phyloP scores from a whole-genome alignment of 257 asterid species.

The Cordia subcordata region DNA sequence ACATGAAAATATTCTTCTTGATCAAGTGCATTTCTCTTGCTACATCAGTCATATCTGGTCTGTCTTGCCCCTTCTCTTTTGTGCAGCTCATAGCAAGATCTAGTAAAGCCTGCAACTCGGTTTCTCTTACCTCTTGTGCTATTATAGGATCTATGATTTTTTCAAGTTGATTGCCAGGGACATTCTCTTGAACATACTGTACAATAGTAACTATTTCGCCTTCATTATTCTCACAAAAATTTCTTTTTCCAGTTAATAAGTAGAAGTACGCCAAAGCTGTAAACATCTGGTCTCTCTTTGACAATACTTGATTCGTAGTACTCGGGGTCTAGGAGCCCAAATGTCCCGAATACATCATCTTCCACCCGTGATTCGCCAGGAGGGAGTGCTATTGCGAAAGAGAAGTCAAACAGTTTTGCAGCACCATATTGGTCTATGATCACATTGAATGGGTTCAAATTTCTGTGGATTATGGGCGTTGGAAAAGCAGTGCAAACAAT shows the following conservation, averaged over 20 bases:
- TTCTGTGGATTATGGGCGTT: neutral
- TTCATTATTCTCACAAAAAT: neutral
- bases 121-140: neutral
- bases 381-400: neutral
- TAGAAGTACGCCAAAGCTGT: neutral
- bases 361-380: neutral
- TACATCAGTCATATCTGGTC: neutral
- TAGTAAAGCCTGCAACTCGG: neutral
- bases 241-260: neutral
- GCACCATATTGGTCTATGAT: neutral
- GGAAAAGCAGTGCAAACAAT: neutral
- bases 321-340: neutral
- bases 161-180: neutral
- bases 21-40: neutral
- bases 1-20: neutral
- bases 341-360: neutral
- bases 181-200: neutral
- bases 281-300: neutral
- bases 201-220: neutral
- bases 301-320: neutral
- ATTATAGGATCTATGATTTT: neutral
- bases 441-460: neutral
- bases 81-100: neutral
- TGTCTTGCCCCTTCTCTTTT: neutral
- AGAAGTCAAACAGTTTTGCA: neutral